Conservation (phyloP, 2,329 filamentous ascomycete species). For the Penicillium capsulatum region DNA sequence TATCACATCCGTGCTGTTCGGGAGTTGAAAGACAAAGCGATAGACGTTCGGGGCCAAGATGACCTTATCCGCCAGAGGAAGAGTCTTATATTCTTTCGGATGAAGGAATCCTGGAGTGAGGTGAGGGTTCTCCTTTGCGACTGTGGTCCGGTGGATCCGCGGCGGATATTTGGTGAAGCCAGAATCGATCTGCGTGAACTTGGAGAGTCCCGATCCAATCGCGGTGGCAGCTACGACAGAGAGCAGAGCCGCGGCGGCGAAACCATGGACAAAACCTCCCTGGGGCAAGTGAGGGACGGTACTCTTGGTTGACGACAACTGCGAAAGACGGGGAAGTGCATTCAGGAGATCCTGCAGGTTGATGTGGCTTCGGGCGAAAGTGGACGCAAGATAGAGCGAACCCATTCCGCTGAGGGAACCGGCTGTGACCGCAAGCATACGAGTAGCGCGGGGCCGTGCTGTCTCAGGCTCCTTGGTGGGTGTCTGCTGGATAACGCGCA, state of each 20-base stretch:
- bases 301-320: too few species aligned
- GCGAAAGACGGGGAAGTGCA: too few species aligned
- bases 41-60: conserved; percentile 32
- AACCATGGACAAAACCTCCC: conserved; percentile 17
- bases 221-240: conserved; percentile 4
- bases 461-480: background rate
- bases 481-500: conserved; percentile 18
- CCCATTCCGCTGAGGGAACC: background rate
- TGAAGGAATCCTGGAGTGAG: conserved; percentile 49
- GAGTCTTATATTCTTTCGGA: conserved; percentile 45
- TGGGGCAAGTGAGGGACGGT: too few species aligned
- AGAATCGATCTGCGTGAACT: conserved; percentile 20
- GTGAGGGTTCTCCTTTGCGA: conserved; percentile 32
- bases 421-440: background rate
- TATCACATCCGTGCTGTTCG: conserved; percentile 43
- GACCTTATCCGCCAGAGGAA: conserved; percentile 41
- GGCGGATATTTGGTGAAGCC: conserved; percentile 27
- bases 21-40: conserved; percentile 49
- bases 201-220: conserved; percentile 8
- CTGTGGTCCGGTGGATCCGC: conserved; percentile 40
- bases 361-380: too few species aligned
- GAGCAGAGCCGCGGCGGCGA: conserved; percentile 10
- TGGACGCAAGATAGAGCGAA: too few species aligned
- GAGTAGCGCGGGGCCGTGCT: background rate
- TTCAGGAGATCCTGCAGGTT: too few species aligned